Base-by-base conservation (phyloP, 2,329 filamentous ascomycete species). In the Fusarium coicis region DNA sequence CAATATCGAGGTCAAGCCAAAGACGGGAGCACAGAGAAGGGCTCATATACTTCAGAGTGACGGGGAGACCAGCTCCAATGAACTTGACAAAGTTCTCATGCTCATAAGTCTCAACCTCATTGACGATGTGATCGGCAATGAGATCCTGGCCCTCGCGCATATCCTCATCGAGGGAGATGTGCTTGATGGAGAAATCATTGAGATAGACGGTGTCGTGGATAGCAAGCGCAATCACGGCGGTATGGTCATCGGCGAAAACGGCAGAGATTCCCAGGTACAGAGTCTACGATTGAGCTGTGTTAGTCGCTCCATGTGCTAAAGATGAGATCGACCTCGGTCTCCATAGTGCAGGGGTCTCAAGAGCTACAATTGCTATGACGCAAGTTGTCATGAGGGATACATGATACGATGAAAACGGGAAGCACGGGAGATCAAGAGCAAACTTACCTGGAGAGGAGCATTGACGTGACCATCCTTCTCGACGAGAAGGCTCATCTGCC, bases 1-100 rank as follows among this genome's bases (percentile, higher is more conserved):
- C 88, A 63, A 95, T 90, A 78, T 96, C 93, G 40, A 95, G 84
- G 69, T 94, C 91, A 6, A 89, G 83, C 93, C 93, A 96, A 7
- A 96, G 85, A 39, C 89, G 89, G 0, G 92, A 90, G 74, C 91
- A 92, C 2, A 95, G 85, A 10, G 83, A 83, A 2, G 93, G 92
- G 76, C 89, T 92, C 76, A 89, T 84, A 15, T 88, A 82, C 49
- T 88, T 85, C 59, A 93, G 82, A 8, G 86, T 85, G 15, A 85
- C 82, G 2, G 92, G 91, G 59, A 96, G 83, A n/a, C 93, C 93
- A 26, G 90, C 88, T 12, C 93, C 93, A 26, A 94, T 86, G 74
- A 95, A 92, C 81, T 96, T 96, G 83, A 90, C 89, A 63, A 90
- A 83, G 79, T 94, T 92, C 18, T 88, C 84, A 46, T 88, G 84